These are phyloP conservation scores for Dothidotthia symphoricarpi DNA, from an alignment of 2,329 filamentous ascomycete genomes.

Conservation along the genomic window DNA sequence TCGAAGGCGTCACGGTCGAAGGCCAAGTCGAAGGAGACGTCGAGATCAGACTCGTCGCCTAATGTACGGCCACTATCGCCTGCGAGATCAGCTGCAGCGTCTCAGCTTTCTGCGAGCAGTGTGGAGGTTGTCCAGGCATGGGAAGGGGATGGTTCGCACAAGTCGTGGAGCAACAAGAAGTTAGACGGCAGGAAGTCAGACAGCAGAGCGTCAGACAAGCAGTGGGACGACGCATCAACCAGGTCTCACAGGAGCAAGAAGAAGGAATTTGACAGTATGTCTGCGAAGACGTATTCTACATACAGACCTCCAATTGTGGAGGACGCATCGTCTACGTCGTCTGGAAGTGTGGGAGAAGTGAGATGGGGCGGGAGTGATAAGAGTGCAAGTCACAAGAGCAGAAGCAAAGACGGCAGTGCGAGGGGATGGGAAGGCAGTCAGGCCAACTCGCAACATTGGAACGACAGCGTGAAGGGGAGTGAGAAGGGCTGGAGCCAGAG, in stretches of 20 bases:
- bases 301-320: constrained; percentile 27
- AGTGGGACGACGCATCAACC: too few relatives aligned
- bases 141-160: constrained; percentile 1
- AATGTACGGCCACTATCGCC: constrained; percentile 11
- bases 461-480: too few relatives aligned
- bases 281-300: constrained; percentile 13
- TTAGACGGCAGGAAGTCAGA: constrained; percentile 1
- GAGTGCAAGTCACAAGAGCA: neutral
- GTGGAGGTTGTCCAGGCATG: constrained; percentile 1
- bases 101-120: constrained; percentile 1
- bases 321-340: constrained; percentile 14
- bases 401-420: too few relatives aligned
- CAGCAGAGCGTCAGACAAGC: neutral
- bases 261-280: constrained; percentile 5
- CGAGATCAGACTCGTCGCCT: constrained; percentile 7
- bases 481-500: too few relatives aligned
- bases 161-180: too few relatives aligned
- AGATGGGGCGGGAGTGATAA: constrained; percentile 5
- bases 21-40: neutral
- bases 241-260: neutral
- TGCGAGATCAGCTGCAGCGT: neutral
- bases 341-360: constrained; percentile 1
- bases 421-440: too few relatives aligned
- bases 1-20: neutral
- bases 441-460: too few relatives aligned